Base-by-base conservation (phyloP, 2,329 filamentous ascomycete genomes). In the Colletotrichum liriopes region DNA sequence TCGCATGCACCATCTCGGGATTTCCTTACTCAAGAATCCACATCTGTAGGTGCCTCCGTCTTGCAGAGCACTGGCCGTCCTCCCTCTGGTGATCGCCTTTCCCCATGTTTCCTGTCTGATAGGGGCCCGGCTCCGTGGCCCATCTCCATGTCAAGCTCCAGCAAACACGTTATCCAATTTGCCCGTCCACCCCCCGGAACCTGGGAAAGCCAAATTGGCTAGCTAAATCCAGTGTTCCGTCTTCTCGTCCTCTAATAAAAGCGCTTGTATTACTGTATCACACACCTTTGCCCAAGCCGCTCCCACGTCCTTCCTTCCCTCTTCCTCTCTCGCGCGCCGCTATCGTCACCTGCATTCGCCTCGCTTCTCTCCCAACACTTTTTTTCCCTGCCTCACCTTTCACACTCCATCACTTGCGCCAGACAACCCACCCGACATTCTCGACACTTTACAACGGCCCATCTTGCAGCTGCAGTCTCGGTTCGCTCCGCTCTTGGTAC, bases 201-300 rank as follows among this genome's bases (percentile, higher is more conserved):
- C 60, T 60, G 45, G 54, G 20, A 72, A 64, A 72, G 70, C 60
- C 55, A 72, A 60, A 70, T 70, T 65, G 60, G 59, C 70, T 64
- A 72, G 69, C 69, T 72, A 47, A 72, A 72, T 64, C 45, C 35
- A 72, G 65, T 59, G 45, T 51, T 45, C 65, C 18, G 32, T 61
- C 49, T 43, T 61, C 39, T 72, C 59, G 35, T 72, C 70, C 65
- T 70, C 70, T 70, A 72, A 70, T 72, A 55, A 70, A 70, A 72
- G 52, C 69, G 43, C 54, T 69, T 70, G 65, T 60, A 70, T 72
- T 72, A 61, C 54, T 41, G 70, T 70, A 72, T 72, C 60, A 72
- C 70, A 64, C 59, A 61, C 66, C 39, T 49, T 9, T 6, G 14
- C 14, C 54, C 45, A 55, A 60, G 55, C 39, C 65, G 41, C 70